A percentile compares a stretch with the other conserved stretches of the same genome.
These are phyloP conservation scores for Trichoderma koningii DNA, from an alignment of 2,329 filamentous ascomycete species.

Conservation along the genomic window DNA sequence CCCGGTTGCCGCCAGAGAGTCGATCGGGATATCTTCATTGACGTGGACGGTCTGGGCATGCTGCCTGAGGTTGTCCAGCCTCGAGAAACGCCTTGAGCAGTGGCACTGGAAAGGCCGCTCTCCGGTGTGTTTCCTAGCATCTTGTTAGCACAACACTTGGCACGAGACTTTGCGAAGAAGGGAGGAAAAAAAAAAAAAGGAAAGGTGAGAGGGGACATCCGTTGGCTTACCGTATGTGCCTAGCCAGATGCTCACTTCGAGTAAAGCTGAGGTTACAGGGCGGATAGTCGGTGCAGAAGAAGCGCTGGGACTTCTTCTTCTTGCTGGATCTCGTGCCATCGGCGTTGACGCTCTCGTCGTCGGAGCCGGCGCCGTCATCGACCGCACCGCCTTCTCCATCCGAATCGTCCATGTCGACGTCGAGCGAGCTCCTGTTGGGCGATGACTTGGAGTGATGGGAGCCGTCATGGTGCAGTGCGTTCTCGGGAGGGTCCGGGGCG, in stretches of 20 bases:
- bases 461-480: slow-evolving; percentile 46
- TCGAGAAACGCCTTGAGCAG: slow-evolving; percentile 88
- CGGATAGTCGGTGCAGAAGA: slow-evolving; percentile 94
- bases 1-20: slow-evolving; percentile 89
- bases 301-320: slow-evolving; percentile 95
- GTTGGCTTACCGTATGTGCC: slow-evolving; percentile 76
- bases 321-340: slow-evolving; percentile 73
- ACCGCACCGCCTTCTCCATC: slow-evolving; percentile 60
- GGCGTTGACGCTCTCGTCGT: slow-evolving; percentile 64
- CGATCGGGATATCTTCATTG: slow-evolving; percentile 92
- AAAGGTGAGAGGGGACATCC: background rate
- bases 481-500: slow-evolving; percentile 50
- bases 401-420: slow-evolving; percentile 76
- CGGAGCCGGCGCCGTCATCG: slow-evolving; percentile 60
- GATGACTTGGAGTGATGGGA: slow-evolving; percentile 63
- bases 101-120: slow-evolving; percentile 97
- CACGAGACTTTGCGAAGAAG: background rate
- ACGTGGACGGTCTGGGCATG: slow-evolving; percentile 98
- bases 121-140: slow-evolving; percentile 84
- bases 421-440: slow-evolving; percentile 58
- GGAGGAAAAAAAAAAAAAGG: background rate
- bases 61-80: slow-evolving; percentile 91
- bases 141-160: slow-evolving; percentile 20
- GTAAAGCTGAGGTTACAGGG: slow-evolving; percentile 95
- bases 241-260: slow-evolving; percentile 88